Percentiles rank a stretch among this genome's conserved stretches.
These are phyloP conservation scores for Viola odorata DNA, from an alignment of 345 rosid genomes.

Conservation along the genomic window DNA sequence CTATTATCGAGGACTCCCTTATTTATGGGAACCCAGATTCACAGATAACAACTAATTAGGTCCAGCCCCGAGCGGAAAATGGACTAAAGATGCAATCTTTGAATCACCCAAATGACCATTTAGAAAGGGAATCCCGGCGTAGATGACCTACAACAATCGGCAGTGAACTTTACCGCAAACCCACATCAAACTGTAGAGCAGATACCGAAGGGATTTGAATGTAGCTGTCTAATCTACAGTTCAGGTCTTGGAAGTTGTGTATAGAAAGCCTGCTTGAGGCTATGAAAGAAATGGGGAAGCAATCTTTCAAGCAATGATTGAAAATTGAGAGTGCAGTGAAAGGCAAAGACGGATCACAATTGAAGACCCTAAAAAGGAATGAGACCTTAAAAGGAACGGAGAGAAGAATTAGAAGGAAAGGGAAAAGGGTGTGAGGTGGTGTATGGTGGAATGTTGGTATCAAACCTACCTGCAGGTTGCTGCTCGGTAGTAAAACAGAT, in stretches of 20 bases:
- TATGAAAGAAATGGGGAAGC: too few species aligned
- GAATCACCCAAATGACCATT: slow-evolving; percentile 17
- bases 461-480: slow-evolving; percentile 4
- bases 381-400: neutral
- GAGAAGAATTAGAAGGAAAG: neutral
- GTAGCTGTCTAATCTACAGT: slow-evolving; percentile 9
- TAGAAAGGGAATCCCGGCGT: neutral
- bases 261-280: neutral
- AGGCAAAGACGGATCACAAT: slow-evolving; percentile 3
- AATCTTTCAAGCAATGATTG: slow-evolving; percentile 4
- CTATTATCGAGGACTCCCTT: slow-evolving; percentile 9
- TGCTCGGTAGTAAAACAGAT: neutral
- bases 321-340: neutral
- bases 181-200: neutral
- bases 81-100: neutral
- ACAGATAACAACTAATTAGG: too few species aligned
- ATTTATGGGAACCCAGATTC: slow-evolving; percentile 8
- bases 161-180: too few species aligned
- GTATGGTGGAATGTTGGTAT: slow-evolving; percentile 41
- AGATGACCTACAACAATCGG: too few species aligned
- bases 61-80: neutral
- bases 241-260: neutral
- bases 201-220: neutral
- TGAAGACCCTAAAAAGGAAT: slow-evolving; percentile 21
- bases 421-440: slow-evolving; percentile 9